A percentile compares a stretch with the other conserved stretches of the same genome.
These are phyloP conservation scores for Eurotiales sp. DNA, from an alignment of 2,329 filamentous ascomycete species.

Conservation along the genomic window DNA sequence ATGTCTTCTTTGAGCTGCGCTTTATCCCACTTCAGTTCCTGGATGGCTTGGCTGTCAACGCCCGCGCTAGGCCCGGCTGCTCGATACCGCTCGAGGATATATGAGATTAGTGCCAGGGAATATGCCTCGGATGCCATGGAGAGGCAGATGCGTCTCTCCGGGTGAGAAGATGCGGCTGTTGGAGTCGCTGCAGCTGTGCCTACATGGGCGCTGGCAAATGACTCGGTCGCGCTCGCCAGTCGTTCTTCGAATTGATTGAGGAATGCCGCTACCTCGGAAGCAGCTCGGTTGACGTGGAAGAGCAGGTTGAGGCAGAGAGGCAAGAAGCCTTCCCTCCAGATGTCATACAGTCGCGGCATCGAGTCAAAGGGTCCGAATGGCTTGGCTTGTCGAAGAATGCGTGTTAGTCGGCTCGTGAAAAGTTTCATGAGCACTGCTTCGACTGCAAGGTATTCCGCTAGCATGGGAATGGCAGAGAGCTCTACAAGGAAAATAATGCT, in stretches of 20 bases:
- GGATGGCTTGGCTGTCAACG: slow-evolving; percentile 60
- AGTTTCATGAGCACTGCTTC: slow-evolving; percentile 79
- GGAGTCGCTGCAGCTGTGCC: slow-evolving; percentile 50
- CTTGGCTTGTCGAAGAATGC: slow-evolving; percentile 65
- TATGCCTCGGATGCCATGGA: slow-evolving; percentile 73
- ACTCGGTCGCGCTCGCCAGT: slow-evolving; percentile 65
- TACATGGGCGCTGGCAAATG: slow-evolving; percentile 56
- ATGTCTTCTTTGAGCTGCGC: slow-evolving; percentile 72
- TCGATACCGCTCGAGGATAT: slow-evolving; percentile 65
- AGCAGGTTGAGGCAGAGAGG: slow-evolving; percentile 87
- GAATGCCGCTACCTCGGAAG: slow-evolving; percentile 79
- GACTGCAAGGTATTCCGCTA: slow-evolving; percentile 87
- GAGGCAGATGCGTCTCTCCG: slow-evolving; percentile 65
- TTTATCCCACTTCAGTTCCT: slow-evolving; percentile 71
- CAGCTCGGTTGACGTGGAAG: slow-evolving; percentile 72
- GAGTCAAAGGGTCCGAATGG: slow-evolving; percentile 76
- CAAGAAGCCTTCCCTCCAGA: slow-evolving; percentile 85
- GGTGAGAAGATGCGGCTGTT: slow-evolving; percentile 42
- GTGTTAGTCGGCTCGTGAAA: slow-evolving; percentile 72
- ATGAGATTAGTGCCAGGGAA: slow-evolving; percentile 70
- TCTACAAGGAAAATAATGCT: slow-evolving; percentile 84
- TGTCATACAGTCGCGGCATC: slow-evolving; percentile 71
- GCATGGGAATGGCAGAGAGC: slow-evolving; percentile 71
- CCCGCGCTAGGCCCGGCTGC: slow-evolving; percentile 60
- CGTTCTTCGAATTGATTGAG: slow-evolving; percentile 85